Conservation (phyloP, 352 stramenopile species). For the Globisporangium cystogenes region DNA sequence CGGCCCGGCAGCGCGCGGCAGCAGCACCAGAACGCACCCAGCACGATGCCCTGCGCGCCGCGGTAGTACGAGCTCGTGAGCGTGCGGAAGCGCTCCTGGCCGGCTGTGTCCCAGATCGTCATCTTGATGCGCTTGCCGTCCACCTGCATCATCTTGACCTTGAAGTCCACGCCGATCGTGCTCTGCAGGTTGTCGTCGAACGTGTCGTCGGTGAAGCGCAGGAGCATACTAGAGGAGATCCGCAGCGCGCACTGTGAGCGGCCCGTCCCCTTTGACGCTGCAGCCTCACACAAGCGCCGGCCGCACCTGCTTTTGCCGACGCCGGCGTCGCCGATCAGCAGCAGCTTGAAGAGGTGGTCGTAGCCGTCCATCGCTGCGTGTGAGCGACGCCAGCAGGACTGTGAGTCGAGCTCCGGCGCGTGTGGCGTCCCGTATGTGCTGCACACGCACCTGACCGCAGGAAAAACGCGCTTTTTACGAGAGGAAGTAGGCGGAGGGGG, state of each 20-base stretch:
- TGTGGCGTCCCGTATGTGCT: too few relatives aligned
- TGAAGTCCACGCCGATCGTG: conserved; percentile 98
- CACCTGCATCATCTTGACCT: conserved; percentile 97
- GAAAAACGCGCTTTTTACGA: too few relatives aligned
- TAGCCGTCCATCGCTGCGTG: conserved; percentile 72
- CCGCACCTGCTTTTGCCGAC: conserved; percentile 95
- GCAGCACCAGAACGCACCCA: conserved; percentile 57
- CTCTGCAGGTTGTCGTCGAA: conserved; percentile 98
- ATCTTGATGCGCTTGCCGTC: conserved; percentile 96
- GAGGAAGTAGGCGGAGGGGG: too few relatives aligned
- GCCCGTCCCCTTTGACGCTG: too few relatives aligned
- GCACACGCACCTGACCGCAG: too few relatives aligned
- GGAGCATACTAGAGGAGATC: conserved; percentile 91
- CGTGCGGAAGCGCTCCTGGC: conserved; percentile 97
- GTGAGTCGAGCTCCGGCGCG: too few relatives aligned
- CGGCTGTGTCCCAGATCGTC: conserved; percentile 98
- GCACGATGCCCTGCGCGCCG: conserved; percentile 95
- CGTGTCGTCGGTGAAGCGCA: conserved; percentile 97
- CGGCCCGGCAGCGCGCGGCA: too few relatives aligned
- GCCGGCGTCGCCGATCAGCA: conserved; percentile 97
- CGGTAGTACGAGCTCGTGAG: conserved; percentile 97
- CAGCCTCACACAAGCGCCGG: neutral
- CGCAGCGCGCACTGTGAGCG: too few relatives aligned
- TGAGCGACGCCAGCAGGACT: too few relatives aligned
- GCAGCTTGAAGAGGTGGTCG: conserved; percentile 98